phyloP scores from a whole-genome alignment of 78 protist genomes.

The Chrysochromulina parva region DNA sequence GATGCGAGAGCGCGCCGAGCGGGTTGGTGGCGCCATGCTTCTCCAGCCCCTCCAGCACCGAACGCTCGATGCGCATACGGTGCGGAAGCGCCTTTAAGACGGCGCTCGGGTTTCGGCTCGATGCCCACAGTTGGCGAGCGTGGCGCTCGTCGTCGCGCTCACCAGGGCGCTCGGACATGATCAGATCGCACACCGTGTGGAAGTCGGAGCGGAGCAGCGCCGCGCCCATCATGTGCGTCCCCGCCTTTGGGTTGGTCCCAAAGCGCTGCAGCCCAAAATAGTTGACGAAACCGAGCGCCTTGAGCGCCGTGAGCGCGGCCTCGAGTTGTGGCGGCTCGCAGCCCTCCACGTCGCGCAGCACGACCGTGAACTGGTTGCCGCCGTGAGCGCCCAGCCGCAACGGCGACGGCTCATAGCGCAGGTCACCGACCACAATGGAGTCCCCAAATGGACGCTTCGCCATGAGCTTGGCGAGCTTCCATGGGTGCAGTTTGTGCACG shows the following conservation, averaged over 20 bases:
- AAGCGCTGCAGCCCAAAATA: slow-evolving; percentile 84
- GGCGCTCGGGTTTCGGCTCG: neutral
- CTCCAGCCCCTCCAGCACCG: neutral
- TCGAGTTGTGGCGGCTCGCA: slow-evolving; percentile 18
- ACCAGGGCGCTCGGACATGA: neutral
- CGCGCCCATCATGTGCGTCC: slow-evolving; percentile 69
- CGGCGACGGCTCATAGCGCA: slow-evolving; percentile 33
- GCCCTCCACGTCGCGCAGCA: slow-evolving; percentile 62
- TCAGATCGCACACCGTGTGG: neutral
- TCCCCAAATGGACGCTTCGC: neutral
- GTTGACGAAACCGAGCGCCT: slow-evolving; percentile 67
- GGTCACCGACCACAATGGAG: slow-evolving; percentile 45
- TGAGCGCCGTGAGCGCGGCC: neutral
- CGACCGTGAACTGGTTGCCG: slow-evolving; percentile 76
- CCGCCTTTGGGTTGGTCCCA: slow-evolving; percentile 65
- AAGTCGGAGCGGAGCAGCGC: slow-evolving; percentile 33
- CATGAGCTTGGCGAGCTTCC: neutral
- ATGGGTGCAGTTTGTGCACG: neutral
- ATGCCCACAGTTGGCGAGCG: neutral
- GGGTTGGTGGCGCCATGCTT: neutral
- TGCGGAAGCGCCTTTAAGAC: neutral
- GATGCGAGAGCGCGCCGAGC: neutral
- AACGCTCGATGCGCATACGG: neutral
- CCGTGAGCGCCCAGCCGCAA: slow-evolving; percentile 60
- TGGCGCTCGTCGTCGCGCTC: neutral